Conservation (phyloP, 2,329 filamentous ascomycete species). For the Cladophialophora carrionii region DNA sequence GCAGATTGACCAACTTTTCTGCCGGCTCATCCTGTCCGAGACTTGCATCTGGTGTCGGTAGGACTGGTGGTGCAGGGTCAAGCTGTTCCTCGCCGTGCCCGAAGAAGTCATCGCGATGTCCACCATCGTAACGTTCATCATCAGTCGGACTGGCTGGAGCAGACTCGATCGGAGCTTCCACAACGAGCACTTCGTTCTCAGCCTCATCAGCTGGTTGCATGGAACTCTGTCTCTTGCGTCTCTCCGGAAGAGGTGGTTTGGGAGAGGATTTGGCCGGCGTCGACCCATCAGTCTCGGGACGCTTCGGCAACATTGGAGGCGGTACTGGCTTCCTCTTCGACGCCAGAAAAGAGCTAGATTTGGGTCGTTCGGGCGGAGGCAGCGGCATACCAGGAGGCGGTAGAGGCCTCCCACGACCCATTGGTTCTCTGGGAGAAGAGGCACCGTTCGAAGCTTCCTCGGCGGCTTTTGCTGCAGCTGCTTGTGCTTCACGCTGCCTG, state of each 20-base stretch:
- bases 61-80: background rate
- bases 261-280: constrained; percentile 38
- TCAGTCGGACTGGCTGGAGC: constrained; percentile 58
- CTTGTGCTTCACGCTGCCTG: constrained; percentile 41
- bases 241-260: constrained; percentile 51
- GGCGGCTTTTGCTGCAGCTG: constrained; percentile 41
- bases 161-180: constrained; percentile 67
- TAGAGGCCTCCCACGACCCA: constrained; percentile 79
- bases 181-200: constrained; percentile 62
- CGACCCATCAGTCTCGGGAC: constrained; percentile 39
- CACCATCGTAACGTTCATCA: constrained; percentile 32
- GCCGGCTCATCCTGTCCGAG: background rate
- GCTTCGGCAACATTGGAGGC: constrained; percentile 43
- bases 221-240: constrained; percentile 47
- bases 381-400: constrained; percentile 80
- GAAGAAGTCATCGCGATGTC: constrained; percentile 37
- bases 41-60: background rate
- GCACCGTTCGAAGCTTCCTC: constrained; percentile 47
- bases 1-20: background rate
- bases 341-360: constrained; percentile 61
- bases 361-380: constrained; percentile 66
- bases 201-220: constrained; percentile 42
- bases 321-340: constrained; percentile 68
- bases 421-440: constrained; percentile 65
- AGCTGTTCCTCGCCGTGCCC: constrained; percentile 33